A percentile compares a stretch with the other conserved stretches of the same genome.
phyloP scores from a whole-genome alignment of 2,329 filamentous ascomycete species.

The Reticulascus tulasneorum region DNA sequence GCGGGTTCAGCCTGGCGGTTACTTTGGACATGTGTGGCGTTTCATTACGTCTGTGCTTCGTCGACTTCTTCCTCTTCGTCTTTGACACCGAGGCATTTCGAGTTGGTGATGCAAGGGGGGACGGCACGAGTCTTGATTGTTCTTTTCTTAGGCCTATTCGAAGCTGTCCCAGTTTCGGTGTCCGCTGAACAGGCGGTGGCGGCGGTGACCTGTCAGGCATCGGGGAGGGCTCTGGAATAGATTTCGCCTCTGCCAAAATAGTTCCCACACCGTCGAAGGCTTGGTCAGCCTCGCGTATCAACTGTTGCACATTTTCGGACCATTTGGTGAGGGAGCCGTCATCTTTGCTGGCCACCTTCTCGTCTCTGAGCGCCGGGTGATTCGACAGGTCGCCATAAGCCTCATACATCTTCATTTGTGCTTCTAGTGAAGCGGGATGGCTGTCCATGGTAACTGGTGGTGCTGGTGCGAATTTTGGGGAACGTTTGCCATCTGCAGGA shows the following conservation, averaged over 20 bases:
- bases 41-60: constrained; percentile 23
- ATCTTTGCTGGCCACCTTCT: constrained; percentile 5
- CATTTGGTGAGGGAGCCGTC: constrained; percentile 14
- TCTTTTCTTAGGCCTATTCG: constrained; percentile 14
- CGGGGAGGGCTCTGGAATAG: constrained; percentile 18
- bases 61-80: constrained; percentile 37
- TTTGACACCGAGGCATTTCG: constrained; percentile 26
- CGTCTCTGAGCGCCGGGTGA: constrained; percentile 3
- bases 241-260: constrained; percentile 34
- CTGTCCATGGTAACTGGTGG: neutral
- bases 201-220: neutral
- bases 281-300: constrained; percentile 47
- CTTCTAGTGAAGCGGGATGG: constrained; percentile 1
- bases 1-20: constrained; percentile 29
- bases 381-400: constrained; percentile 3
- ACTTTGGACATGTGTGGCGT: constrained; percentile 2
- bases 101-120: constrained; percentile 19
- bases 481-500: constrained; percentile 13
- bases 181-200: constrained; percentile 7
- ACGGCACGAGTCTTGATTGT: constrained; percentile 14
- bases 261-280: constrained; percentile 43
- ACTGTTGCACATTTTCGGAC: constrained; percentile 36
- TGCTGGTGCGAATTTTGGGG: constrained; percentile 6
- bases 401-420: constrained; percentile 1
- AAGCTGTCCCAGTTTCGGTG: constrained; percentile 10